Conservation (phyloP, 129 eudicot genomes). For the Cynara cardunculus region DNA sequence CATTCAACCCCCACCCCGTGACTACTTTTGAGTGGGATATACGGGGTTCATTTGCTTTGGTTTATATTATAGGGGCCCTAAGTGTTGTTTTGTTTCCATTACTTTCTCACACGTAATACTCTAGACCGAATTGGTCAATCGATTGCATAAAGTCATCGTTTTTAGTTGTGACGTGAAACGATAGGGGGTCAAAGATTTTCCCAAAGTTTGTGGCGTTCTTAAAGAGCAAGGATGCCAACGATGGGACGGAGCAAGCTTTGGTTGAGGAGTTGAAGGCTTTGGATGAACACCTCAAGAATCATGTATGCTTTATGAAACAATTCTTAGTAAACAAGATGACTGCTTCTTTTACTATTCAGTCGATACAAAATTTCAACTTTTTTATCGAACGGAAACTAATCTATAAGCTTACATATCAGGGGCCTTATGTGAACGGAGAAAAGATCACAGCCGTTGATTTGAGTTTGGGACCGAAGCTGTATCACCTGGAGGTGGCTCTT, state of each 20-base stretch:
- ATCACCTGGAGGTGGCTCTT: conserved; percentile 71
- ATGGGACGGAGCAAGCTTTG: conserved; percentile 75
- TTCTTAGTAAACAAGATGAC: background rate
- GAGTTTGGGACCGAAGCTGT: conserved; percentile 78
- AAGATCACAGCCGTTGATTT: conserved; percentile 71
- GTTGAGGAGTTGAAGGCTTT: conserved; percentile 72
- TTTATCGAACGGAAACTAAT: conserved; percentile 3
- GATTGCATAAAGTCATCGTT: background rate
- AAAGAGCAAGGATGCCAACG: conserved; percentile 73
- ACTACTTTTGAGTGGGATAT: no score
- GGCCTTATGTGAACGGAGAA: conserved; percentile 66
- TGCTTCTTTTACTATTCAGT: background rate
- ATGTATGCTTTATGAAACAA: conserved; percentile 33
- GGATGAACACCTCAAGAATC: conserved; percentile 68
- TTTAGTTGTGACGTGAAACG: background rate
- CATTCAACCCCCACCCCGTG: background rate
- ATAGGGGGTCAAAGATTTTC: conserved; percentile 70
- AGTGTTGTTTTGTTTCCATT: background rate
- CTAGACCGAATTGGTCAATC: no score
- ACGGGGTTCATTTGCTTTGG: background rate
- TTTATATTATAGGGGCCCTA: background rate
- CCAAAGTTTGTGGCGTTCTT: conserved; percentile 63
- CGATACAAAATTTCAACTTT: background rate
- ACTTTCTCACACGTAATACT: background rate
- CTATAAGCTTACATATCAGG: conserved; percentile 28